A percentile compares a stretch with the other conserved stretches of the same genome.
These are phyloP conservation scores for Ceriops decandra DNA, from an alignment of 345 rosid genomes.

Conservation along the genomic window DNA sequence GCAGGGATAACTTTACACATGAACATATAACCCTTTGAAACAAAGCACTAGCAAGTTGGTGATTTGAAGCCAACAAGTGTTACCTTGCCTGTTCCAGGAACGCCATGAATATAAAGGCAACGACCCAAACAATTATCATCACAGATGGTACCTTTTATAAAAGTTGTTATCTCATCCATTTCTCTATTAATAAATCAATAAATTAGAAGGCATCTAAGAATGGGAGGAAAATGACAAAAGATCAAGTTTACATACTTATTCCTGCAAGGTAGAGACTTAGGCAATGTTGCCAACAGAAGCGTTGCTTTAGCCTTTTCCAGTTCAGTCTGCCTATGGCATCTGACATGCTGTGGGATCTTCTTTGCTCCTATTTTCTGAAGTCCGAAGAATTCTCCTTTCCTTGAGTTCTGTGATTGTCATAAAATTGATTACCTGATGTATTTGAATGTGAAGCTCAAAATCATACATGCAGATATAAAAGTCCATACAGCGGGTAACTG, in stretches of 20 bases:
- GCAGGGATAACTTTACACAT: background rate
- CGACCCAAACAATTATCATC: slow-evolving; percentile 87
- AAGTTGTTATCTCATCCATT: slow-evolving; percentile 80
- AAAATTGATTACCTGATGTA: slow-evolving; percentile 9
- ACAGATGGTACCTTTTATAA: slow-evolving; percentile 80
- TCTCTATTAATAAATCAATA: slow-evolving; percentile 38
- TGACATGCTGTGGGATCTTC: slow-evolving; percentile 81
- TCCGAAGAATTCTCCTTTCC: slow-evolving; percentile 72
- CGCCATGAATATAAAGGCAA: slow-evolving; percentile 92
- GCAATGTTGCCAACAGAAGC: slow-evolving; percentile 74
- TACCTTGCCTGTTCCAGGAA: slow-evolving; percentile 98
- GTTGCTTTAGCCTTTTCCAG: slow-evolving; percentile 84
- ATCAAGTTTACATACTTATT: slow-evolving; percentile 46
- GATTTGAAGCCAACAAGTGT: slow-evolving; percentile 5
- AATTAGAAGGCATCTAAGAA: slow-evolving; percentile 7
- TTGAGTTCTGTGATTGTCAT: slow-evolving; percentile 51
- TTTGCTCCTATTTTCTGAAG: slow-evolving; percentile 81
- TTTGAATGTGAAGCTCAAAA: slow-evolving; percentile 15
- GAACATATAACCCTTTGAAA: background rate
- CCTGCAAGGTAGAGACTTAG: slow-evolving; percentile 87
- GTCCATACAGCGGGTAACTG: slow-evolving; percentile 56
- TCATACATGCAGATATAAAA: slow-evolving; percentile 15
- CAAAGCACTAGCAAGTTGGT: background rate
- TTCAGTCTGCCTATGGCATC: slow-evolving; percentile 81
- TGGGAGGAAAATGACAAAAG: background rate